Conservation (phyloP, 352 stramenopile genomes). For the Thraustochytrium striatum region DNA sequence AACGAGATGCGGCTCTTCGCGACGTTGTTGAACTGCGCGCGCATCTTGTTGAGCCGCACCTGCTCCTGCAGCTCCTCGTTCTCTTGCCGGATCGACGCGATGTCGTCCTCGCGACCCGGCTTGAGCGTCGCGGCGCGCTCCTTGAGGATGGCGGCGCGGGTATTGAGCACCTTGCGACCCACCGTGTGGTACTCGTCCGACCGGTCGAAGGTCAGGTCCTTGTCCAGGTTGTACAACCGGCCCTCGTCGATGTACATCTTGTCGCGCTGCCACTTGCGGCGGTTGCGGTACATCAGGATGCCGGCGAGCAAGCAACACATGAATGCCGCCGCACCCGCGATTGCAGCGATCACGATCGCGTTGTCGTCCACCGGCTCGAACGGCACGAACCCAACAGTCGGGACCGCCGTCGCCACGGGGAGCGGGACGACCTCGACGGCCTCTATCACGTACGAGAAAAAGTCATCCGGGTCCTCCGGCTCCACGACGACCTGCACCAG, state of each 20-base stretch:
- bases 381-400: background rate
- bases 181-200: slow-evolving; percentile 41
- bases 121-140: slow-evolving; percentile 8
- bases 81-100: background rate
- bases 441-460: no score
- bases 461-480: no score
- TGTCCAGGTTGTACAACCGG: slow-evolving; percentile 37
- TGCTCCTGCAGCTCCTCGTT: slow-evolving; percentile 37
- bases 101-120: no score
- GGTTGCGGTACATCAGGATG: background rate
- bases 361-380: background rate
- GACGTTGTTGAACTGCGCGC: no score
- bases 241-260: slow-evolving; percentile 37
- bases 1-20: no score
- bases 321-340: background rate
- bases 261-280: slow-evolving; percentile 41
- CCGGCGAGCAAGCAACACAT: background rate
- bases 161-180: slow-evolving; percentile 15
- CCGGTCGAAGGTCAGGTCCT: slow-evolving; percentile 31
- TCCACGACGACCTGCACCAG: no score
- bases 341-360: background rate
- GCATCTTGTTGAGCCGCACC: slow-evolving; percentile 23
- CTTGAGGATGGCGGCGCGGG: slow-evolving; percentile 15
- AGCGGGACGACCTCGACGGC: background rate
- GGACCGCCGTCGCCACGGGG: background rate